Base-by-base conservation (phyloP, 208 protist genomes). In the Crithidia fasciculata region DNA sequence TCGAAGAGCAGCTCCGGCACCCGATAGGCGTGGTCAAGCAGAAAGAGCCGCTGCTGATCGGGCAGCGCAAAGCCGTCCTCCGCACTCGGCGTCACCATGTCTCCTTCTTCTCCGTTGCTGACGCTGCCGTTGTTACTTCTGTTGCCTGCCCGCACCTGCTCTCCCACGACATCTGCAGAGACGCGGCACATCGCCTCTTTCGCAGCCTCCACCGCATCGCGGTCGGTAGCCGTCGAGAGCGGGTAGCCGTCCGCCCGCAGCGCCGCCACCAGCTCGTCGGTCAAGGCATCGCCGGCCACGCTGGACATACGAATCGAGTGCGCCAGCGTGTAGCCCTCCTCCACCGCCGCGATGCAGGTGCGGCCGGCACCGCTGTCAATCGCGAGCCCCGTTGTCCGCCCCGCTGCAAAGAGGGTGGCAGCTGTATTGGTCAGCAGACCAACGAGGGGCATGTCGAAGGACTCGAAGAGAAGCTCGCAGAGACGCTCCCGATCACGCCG, bases 361-460 rank as follows among this genome's bases (percentile, higher is more conserved):
- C 99, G 95, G 56, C 98, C 99, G 63, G 99, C 99, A 55, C 99
- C 99, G 69, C 94, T 98, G 82, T 99, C 99, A 41, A 99, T 79
- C 7, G 99, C 98, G 12, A 99, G 86, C 69, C 99, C 99, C 16
- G 98, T 99, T 1, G 95, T 90, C 12, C 98, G 89, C 55, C 99
- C 98, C n/a, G 98, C 93, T 7, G 98, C 91, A 86, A 99, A 99
- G 15, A 99, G 87, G 8, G 96, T 97, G 12, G 99, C 76, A 2
- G 99, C 87, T n/a, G 90, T 78, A 59, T 94, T 90, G 76, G 97
- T 98, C 52, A 95, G 84, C 40, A 99, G 76, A 64, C 99, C 96
- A 13, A 96, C 69, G 8, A 89, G 87, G 16, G 96, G 88, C 67
- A 99, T 96, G 67, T 93, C 89, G 77, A 99, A 99, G 57, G 84